Evolutionary conservation across 2,329 filamentous ascomycete genomes (phyloP), one percentile per base, ranked within the genome.

Genomic region (Parascedosporium putredinis): DNA sequence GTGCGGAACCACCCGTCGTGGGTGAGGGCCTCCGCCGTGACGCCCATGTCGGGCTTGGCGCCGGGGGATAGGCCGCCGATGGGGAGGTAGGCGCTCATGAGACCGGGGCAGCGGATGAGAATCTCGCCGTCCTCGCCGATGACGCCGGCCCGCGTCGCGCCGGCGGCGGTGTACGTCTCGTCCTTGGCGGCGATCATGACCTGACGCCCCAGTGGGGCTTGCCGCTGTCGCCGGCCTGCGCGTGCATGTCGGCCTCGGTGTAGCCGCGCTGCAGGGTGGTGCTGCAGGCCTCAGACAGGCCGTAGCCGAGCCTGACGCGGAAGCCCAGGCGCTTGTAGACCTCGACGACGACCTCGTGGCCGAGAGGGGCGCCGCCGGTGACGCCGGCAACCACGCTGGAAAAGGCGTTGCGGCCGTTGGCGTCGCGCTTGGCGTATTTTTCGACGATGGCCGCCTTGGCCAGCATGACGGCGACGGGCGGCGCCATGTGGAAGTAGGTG

Each of bases 261-360:
- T 78, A 68, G 48, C 83, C 73, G 60, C 74, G 80, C 47, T 78
- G 78, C 2, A 81, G 67, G 3, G 79, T 67, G 1, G 82, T 76
- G 58, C 81, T 86, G 12, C 84, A 86, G 2, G 71, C 73, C 63
- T 88, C 85, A 10, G 83, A 87, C 76, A 88, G 83, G 1, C 86
- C 86, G 73, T 84, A 88, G 1, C 84, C 85, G 59, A 87, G 77
- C 60, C 67, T 55, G 8, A 68, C 54, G 2, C 62, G 57, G 56
- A 72, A 65, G 60, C 79, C 83, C 23, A 81, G 63, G 23, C 69
- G 69, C 58, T 82, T 74, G 59, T 83, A 81, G 12, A 82, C 75
- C 56, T 83, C 77, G 29, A 69, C 68, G 42, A 73, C 73, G 10
- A 78, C 68, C 55, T 81, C 73, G 40, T 69, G 67, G 1, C 71